phyloP scores from a whole-genome alignment of 257 asterid species.

The Cordia subcordata region DNA sequence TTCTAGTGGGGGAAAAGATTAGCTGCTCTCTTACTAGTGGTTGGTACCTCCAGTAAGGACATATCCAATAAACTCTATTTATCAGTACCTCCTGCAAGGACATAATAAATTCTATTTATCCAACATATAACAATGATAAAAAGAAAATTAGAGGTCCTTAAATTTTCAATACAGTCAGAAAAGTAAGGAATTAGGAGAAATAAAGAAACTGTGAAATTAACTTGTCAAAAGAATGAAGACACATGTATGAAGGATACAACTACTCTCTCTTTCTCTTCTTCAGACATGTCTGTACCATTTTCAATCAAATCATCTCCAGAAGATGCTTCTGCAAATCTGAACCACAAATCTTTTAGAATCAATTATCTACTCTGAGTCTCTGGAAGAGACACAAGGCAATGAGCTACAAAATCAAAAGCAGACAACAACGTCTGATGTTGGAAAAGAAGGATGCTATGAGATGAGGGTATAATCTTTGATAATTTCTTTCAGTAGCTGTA shows the following conservation, averaged over 20 bases:
- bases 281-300: slow-evolving; percentile 36
- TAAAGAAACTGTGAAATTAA: too few species aligned
- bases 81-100: neutral
- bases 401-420: neutral
- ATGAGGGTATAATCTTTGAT: too few species aligned
- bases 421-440: neutral
- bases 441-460: neutral
- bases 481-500: too few species aligned
- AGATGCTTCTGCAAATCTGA: slow-evolving; percentile 67
- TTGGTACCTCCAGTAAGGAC: neutral
- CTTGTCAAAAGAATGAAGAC: neutral
- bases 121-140: neutral
- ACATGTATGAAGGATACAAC: slow-evolving; percentile 29
- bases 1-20: neutral
- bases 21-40: neutral
- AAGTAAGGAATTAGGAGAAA: neutral
- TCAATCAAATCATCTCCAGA: slow-evolving; percentile 55
- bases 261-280: slow-evolving; percentile 40
- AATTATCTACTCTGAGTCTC: neutral
- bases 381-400: neutral
- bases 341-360: slow-evolving; percentile 7
- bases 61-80: too few species aligned
- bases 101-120: neutral
- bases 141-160: neutral
- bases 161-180: neutral